Percentiles rank a stretch among this genome's conserved stretches.
These are phyloP conservation scores for Penicillium lividum DNA, from an alignment of 495 filamentous ascomycete species.

Conservation along the genomic window DNA sequence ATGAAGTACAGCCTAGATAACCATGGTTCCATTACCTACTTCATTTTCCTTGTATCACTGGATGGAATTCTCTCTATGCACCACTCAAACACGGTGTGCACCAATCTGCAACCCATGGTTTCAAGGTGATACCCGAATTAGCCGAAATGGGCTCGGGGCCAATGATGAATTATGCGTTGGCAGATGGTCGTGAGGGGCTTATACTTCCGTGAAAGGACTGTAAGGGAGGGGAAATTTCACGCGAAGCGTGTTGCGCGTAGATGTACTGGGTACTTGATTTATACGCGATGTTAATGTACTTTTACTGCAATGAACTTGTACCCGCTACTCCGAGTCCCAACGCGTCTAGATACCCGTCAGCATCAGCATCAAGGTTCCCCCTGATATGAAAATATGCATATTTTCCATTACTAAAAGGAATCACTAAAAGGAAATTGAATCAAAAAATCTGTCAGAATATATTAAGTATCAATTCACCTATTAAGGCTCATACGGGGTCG, in stretches of 20 bases:
- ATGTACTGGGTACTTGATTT: slow-evolving; percentile 11
- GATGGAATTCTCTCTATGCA: not conserved
- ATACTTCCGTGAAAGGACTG: not conserved
- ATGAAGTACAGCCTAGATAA: not conserved
- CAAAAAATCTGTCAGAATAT: no score
- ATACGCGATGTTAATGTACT: not conserved
- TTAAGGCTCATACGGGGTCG: not conserved
- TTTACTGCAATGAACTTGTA: not conserved
- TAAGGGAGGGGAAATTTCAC: not conserved
- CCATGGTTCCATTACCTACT: not conserved
- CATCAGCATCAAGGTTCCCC: no score
- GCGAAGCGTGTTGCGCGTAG: slow-evolving; percentile 13
- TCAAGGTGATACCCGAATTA: not conserved
- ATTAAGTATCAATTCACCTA: no score
- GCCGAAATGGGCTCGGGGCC: not conserved
- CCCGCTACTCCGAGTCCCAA: not conserved
- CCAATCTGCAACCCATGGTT: slow-evolving; percentile 1
- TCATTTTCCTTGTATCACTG: not conserved
- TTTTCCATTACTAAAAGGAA: not conserved
- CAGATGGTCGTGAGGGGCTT: not conserved
- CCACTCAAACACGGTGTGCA: slow-evolving; percentile 8
- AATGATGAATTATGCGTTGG: slow-evolving; percentile 12
- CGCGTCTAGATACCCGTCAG: not conserved
- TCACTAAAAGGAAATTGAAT: not conserved
- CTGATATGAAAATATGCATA: no score